Evolutionary conservation across 2,329 filamentous ascomycete species (phyloP), one percentile per base, ranked within the genome.

Genomic region (Drechmeria coniospora): DNA sequence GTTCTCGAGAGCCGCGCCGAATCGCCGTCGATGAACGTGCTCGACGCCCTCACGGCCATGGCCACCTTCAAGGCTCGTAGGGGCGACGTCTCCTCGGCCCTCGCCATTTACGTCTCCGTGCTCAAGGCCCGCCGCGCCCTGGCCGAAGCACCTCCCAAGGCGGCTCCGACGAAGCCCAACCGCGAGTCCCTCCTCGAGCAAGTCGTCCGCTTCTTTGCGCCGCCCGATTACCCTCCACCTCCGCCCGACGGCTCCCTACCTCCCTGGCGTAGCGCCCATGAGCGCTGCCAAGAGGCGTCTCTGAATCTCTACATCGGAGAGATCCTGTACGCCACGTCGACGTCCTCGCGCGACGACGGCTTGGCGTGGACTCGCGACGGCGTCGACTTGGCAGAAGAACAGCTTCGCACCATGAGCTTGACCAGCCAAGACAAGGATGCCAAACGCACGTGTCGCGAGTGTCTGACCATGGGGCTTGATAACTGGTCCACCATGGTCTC

Each of bases 261-360:
- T 0, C 72, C 86, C 0, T 54, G 64, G 31, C 76, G 81, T 25
- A 69, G 68, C 30, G 46, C 71, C 8, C 59, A 65, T 16, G 72
- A 80, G 37, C 65, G 68, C 21, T 94, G 86, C 51, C 78, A 90
- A 38, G 86, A 94, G 51, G 83, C 84, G 3, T 82, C 73, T 0
- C 56, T 94, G 10, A 84, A 83, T 62, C 67, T 84, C 15, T 90
- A 93, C 51, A 87, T 95, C 36, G 87, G 87, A 32, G 87, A 95
- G 56, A 92, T 95, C 28, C 65, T 95, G 18, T 94, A 79, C 50
- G 70, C 81, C 0, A 68, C 68, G 4, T 41, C 45, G 0, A 68
- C 68, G 4, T 41, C 45, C 2, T 54, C 51, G 12, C 58, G 61
- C 27, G 74, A 81, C 26, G 75, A 79, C 34, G 87, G 84, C 1